A percentile compares a stretch with the other conserved stretches of the same genome.
Conservation (phyloP, 176 grass and related monocot genomes). For the Triticum dicoccoides region DNA sequence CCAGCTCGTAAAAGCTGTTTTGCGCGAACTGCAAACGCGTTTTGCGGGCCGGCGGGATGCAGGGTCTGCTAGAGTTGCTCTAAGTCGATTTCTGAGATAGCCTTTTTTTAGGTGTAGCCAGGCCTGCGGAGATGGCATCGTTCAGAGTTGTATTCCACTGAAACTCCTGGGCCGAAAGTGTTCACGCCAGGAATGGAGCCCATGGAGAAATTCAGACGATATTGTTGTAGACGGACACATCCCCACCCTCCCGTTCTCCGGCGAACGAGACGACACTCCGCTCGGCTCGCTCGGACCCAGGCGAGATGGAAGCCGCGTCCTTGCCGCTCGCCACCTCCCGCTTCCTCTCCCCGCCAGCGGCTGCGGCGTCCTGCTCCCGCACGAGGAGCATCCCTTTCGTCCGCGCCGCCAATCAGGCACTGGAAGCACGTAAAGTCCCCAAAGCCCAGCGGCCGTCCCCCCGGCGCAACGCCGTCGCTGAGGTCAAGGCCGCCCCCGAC, state of each 20-base stretch:
- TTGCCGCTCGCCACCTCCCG: slow-evolving; percentile 38
- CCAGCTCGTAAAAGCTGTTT: no score
- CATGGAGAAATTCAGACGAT: neutral
- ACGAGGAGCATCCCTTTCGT: neutral
- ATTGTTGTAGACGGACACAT: neutral
- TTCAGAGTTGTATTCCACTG: neutral
- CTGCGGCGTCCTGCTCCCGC: neutral
- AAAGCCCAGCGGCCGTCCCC: slow-evolving; percentile 38
- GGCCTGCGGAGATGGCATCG: no score
- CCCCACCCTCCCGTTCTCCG: neutral
- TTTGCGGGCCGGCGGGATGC: no score
- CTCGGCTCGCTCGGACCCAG: neutral
- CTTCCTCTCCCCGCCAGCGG: slow-evolving; percentile 22
- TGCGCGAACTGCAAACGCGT: no score
- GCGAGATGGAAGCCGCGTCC: slow-evolving; percentile 43
- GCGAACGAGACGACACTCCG: slow-evolving; percentile 10
- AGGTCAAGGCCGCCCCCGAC: slow-evolving; percentile 48
- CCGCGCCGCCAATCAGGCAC: slow-evolving; percentile 17
- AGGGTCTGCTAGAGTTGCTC: no score
- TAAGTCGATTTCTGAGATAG: no score
- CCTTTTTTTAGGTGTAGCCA: no score
- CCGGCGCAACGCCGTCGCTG: slow-evolving; percentile 61
- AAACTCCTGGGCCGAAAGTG: neutral
- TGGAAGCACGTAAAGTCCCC: slow-evolving; percentile 31
- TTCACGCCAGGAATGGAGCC: neutral